These are phyloP conservation scores for Fusarium sarcochroum DNA, from an alignment of 2,329 filamentous ascomycete species.

Conservation along the genomic window DNA sequence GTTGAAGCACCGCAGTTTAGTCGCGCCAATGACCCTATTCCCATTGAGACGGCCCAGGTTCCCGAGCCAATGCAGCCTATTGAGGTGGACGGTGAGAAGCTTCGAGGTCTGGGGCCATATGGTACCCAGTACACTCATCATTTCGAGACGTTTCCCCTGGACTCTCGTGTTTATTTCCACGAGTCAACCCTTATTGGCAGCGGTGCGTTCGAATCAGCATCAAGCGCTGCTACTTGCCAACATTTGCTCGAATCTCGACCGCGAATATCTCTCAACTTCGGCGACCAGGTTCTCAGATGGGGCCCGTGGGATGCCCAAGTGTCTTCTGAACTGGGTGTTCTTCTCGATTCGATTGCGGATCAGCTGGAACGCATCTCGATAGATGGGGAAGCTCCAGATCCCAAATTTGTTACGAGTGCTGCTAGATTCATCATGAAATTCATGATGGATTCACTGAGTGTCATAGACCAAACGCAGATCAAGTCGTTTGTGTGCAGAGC, in stretches of 20 bases:
- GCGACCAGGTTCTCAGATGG: conserved; percentile 67
- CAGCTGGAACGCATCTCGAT: conserved; percentile 50
- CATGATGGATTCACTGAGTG: conserved; percentile 59
- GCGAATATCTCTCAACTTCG: conserved; percentile 61
- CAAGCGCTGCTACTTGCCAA: conserved; percentile 50
- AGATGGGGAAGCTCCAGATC: conserved; percentile 10
- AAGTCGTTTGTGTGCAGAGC: conserved; percentile 61
- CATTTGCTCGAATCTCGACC: conserved; percentile 51
- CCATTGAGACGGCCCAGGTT: conserved; percentile 13
- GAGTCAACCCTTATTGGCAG: conserved; percentile 70
- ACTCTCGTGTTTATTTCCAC: conserved; percentile 70
- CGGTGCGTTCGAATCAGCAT: conserved; percentile 61
- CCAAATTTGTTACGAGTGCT: conserved; percentile 47
- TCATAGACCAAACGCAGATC: conserved; percentile 53
- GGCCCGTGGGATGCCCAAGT: conserved; percentile 68
- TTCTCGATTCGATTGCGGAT: conserved; percentile 72
- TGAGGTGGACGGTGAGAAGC: conserved; percentile 46
- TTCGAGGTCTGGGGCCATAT: conserved; percentile 71
- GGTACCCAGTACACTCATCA: conserved; percentile 73
- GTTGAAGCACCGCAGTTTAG: conserved; percentile 66
- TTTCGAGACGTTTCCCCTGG: conserved; percentile 73
- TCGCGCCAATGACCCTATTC: conserved; percentile 67
- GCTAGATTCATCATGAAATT: conserved; percentile 65
- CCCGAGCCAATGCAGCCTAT: conserved; percentile 18
- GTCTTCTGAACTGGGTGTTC: conserved; percentile 73